These are phyloP conservation scores for Xylaria sp. DNA, from an alignment of 2,329 filamentous ascomycete species.

Conservation along the genomic window DNA sequence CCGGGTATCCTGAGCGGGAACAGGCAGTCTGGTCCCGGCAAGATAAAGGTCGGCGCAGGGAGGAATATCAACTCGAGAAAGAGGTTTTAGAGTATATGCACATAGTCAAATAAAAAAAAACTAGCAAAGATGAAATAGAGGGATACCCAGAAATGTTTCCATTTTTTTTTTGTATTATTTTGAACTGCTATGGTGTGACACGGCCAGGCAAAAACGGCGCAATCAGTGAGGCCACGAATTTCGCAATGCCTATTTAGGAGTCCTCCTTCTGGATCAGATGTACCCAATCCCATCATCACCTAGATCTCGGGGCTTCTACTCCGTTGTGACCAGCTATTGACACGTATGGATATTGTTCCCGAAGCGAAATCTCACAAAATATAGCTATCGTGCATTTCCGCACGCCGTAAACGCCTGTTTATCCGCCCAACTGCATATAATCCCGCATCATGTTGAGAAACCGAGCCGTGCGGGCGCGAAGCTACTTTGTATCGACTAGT, in stretches of 20 bases:
- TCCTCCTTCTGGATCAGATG: neutral
- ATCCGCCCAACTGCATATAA: neutral
- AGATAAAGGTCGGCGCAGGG: conserved; percentile 82
- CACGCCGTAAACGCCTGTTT: conserved; percentile 23
- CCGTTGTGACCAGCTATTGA: neutral
- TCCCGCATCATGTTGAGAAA: neutral
- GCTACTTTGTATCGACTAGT: neutral
- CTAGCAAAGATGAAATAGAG: conserved; percentile 14
- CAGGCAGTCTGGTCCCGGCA: conserved; percentile 64
- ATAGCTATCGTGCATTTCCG: neutral
- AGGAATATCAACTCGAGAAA: conserved; percentile 83
- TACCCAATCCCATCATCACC: neutral
- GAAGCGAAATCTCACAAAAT: neutral
- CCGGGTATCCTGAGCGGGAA: conserved; percentile 85
- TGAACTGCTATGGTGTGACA: neutral
- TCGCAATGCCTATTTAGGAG: too few relatives aligned
- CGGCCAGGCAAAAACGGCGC: neutral
- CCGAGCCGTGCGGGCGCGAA: neutral
- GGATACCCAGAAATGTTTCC: conserved; percentile 26
- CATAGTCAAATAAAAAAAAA: neutral
- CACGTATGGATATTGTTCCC: neutral
- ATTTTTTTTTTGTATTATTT: neutral
- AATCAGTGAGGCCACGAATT: neutral
- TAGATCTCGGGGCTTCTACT: neutral
- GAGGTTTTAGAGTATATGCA: conserved; percentile 42